Base-by-base conservation (phyloP, 495 filamentous ascomycete genomes). In the Penicillium paxilli region DNA sequence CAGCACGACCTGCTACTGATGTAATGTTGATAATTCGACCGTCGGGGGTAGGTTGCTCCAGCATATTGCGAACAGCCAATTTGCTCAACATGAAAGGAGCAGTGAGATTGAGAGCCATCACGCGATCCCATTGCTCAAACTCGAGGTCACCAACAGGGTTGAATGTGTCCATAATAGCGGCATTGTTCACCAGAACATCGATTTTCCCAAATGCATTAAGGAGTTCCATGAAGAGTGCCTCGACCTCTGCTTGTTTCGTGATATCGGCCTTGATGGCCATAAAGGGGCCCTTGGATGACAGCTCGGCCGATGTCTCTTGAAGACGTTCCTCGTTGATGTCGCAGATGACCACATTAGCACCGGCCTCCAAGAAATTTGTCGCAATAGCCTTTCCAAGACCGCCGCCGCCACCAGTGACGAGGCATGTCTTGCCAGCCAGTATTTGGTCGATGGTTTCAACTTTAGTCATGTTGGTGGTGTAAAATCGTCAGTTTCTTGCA, bases 31-130 rank as follows among this genome's bases (percentile, higher is more conserved):
- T 57, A 45, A 74, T 72, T 4, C 59, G 65, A 2, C 69, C 71
- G 45, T 70, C 58, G 0, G 61, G 56, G 28, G 50, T 57, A 19
- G 54, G 26, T 57, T 65, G 63, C 30, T 48, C 54, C 42, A 73
- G 64, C 66, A 76, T 73, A 53, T 76, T 74, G 5, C 65, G 71
- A 10, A 87, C 73, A 20, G 80, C 82, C 3, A 74, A 56, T 65
- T 82, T 81, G 53, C 73, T 80, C 52, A 74, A 54, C 49, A 83
- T 53, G 53, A 80, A 80, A 7, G 83, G 78, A 0, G 81, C 84
- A 25, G 80, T 85, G 12, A 87, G 68, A 60, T 87, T 87, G 52
- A 86, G 63, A 35, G 70, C 72, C 51, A 87, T 73, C 10, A 86
- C 77, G 9, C 69, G 70, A 59, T 88, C 73, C 85, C 83, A 87